Base-by-base conservation (phyloP, 1,284 basidiomycete genomes). In the Rhodotorula sp. region DNA sequence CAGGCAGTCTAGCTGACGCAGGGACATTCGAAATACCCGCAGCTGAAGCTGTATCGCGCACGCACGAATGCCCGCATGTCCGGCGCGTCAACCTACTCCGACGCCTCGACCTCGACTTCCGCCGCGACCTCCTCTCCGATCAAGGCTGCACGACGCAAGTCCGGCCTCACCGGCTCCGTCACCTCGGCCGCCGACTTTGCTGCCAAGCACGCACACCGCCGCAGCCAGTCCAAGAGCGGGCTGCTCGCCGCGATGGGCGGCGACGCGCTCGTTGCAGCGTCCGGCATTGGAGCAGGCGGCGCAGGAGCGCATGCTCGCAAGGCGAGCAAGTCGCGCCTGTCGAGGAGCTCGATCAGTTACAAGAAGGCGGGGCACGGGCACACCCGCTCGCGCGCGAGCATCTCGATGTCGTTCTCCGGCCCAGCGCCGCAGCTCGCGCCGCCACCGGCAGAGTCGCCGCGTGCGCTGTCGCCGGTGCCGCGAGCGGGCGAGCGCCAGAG, bases 41-140 rank as follows among this genome's bases (percentile, higher is more conserved):
- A 76, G 75, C 70, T 76, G 66, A 74, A 76, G 57, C 67, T 67
- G 22, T 76, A 76, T 53, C 67, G 75, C 44, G 72, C 70, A 19
- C 67, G 75, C 13, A 71, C 73, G 29, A 68, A 69, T 9, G 71
- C 72, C 59, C 63, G 67, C 63, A 72, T 61, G 46, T 75, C 74
- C 29, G 64, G 50, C 9, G 51, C 62, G 4, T 61, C 66, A n/a
- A 51, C 44, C 36, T 19, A 39, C 27, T 62, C 62, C 50, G 69
- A 64, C 36, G 51, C 70, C 29, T 19, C 58, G 29, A 44, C 39
- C 29, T 29, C 57, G 6, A n/a, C 57, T 7, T 44, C 44, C 44
- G 19, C 44, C 19, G 44, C 57, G 15, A 12, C 29, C 48, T 41
- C 66, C 7, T 69, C 70, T 1, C 66, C 66, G 19, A 53, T 63